These are phyloP conservation scores for Neodidymelliopsis sp. DNA, from an alignment of 2,329 filamentous ascomycete genomes.

Conservation along the genomic window DNA sequence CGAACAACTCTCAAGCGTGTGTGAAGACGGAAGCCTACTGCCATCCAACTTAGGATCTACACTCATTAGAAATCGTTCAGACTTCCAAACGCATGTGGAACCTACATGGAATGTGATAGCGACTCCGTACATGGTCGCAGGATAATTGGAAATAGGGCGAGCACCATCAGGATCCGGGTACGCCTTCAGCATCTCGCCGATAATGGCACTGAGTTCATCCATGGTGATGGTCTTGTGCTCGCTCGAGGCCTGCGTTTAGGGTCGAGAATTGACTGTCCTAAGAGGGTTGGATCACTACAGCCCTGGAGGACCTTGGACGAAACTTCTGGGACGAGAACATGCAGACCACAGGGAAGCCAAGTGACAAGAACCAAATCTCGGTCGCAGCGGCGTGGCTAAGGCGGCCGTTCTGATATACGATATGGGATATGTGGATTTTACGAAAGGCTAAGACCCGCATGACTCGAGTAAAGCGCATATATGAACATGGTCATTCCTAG, in stretches of 20 bases:
- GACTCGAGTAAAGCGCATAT: slow-evolving; percentile 5
- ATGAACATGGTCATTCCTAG: slow-evolving; percentile 6
- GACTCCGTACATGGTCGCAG: slow-evolving; percentile 33
- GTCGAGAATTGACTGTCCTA: slow-evolving; percentile 3
- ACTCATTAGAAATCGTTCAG: slow-evolving; percentile 6
- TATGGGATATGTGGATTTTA: slow-evolving; percentile 15
- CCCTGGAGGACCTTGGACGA: not conserved
- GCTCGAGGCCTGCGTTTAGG: not conserved
- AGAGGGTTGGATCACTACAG: slow-evolving; percentile 2
- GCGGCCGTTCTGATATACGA: slow-evolving; percentile 9
- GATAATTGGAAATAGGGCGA: slow-evolving; percentile 31
- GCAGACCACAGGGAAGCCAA: slow-evolving; percentile 4
- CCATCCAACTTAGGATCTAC: slow-evolving; percentile 36
- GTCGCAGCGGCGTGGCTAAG: slow-evolving; percentile 6
- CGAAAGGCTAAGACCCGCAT: slow-evolving; percentile 3
- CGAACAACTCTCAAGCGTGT: slow-evolving; percentile 36
- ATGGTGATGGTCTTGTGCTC: slow-evolving; percentile 1
- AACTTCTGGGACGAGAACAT: slow-evolving; percentile 2
- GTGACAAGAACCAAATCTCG: slow-evolving; percentile 10
- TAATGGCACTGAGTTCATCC: slow-evolving; percentile 23
- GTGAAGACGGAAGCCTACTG: slow-evolving; percentile 37
- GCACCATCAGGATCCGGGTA: slow-evolving; percentile 36
- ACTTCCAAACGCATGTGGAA: not conserved
- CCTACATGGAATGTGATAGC: slow-evolving; percentile 40
- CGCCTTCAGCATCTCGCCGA: slow-evolving; percentile 25